Conservation (phyloP, 176 grass and related monocot species). For the Canna indica region DNA sequence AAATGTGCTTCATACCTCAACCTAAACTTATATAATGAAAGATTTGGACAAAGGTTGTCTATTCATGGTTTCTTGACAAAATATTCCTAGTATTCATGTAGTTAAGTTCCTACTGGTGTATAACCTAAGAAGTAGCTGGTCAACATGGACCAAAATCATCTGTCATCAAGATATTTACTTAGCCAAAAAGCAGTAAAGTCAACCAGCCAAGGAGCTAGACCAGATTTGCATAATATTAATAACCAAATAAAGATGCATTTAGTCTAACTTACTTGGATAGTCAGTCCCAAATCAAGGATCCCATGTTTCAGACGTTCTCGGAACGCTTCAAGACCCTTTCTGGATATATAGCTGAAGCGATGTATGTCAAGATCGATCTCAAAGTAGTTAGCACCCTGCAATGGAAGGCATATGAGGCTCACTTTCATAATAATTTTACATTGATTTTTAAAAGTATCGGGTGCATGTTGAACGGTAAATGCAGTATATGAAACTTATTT, state of each 20-base stretch:
- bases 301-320: slow-evolving; percentile 69
- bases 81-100: too few relatives aligned
- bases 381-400: slow-evolving; percentile 85
- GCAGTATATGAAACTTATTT: too few relatives aligned
- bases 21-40: too few relatives aligned
- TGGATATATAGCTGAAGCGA: slow-evolving; percentile 94
- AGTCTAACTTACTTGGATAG: slow-evolving; percentile 56
- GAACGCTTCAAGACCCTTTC: slow-evolving; percentile 90
- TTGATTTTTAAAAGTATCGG: too few relatives aligned
- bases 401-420: background rate
- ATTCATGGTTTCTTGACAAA: too few relatives aligned
- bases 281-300: slow-evolving; percentile 86
- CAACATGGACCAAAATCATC: too few relatives aligned
- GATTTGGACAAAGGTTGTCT: too few relatives aligned
- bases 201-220: background rate
- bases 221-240: background rate
- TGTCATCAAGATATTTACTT: background rate
- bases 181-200: background rate
- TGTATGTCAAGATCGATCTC: slow-evolving; percentile 96
- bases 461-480: background rate
- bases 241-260: background rate
- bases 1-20: too few relatives aligned
- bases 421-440: background rate
- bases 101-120: too few relatives aligned
- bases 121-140: background rate